Base-by-base conservation (phyloP, 768 basidiomycete genomes). In the Kondoa subrosea region DNA sequence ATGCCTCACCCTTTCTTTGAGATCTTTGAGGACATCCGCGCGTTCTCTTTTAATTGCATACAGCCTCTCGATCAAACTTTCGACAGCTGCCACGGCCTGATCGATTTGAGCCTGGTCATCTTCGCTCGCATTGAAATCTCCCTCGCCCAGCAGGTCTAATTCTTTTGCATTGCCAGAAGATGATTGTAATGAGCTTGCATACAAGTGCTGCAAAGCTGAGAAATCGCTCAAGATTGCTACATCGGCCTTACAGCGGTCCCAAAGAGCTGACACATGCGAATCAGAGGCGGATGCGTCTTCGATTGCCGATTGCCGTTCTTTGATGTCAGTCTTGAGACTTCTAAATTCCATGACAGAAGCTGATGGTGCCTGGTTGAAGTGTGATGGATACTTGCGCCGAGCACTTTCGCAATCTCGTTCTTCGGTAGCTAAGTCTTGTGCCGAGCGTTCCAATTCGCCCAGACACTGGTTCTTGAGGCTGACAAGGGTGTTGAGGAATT, bases 321-420 rank as follows among this genome's bases (percentile, higher is more conserved):
- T 90, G 66, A 96, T 77, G 74, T 91, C 90, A 69, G 84, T 83
- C 16, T 91, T 81, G 16, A 30, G 30, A 12, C 29, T 33, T 66
- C 87, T 76, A 3, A 80, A 77, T 76, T 87, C 86, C 57, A 86
- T 87, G 68, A 85, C 77, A 1, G 83, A 81, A 0, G 88, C 85
- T 2, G 87, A 87, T 0, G 93, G 92, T 8, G 83, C 82, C 77
- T 95, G 92, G 4, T 86, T 85, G 86, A 89, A 96, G 31, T 83
- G 76, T 71, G 91, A 86, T 32, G 86, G 86, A 76, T 89, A 92
- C 76, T 87, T 87, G 73, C 91, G 86, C 74, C 79, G 64, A 27
- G 68, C 30, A 62, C 82, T 80, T 77, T 99, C 93, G 77, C 91
- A 96, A 60, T 91, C 90, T 71, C 85, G 80, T 34, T 84, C 85